Evolutionary conservation across 2,329 filamentous ascomycete genomes (phyloP), one percentile per base, ranked within the genome.

Genomic region (Penicillium sp.): DNA sequence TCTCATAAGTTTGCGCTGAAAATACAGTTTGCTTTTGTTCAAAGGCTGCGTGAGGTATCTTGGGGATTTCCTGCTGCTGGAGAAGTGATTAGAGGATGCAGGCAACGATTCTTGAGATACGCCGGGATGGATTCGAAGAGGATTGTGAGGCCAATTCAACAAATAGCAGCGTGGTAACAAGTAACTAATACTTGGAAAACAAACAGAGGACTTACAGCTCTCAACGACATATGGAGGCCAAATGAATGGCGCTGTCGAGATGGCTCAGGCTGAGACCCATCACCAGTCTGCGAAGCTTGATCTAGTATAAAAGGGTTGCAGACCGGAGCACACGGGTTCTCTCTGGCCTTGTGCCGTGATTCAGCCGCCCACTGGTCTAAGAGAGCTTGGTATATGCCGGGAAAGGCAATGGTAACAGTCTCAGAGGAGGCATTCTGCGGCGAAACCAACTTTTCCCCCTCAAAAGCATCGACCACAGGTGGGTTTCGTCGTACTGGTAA

Each of bases 341-440:
- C 29, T 18, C 21, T 33, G 18, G 18, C 10, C 14, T 52, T 36
- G 21, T 42, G 18, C 14, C 14, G 19, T 51, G 31, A 14, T 19
- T 47, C 29, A 50, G 45, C 51, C 3, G 23, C 21, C 57, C 61
- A 65, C 26, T 65, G 61, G 14, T 60, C 51, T 1, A 63, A 26
- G 13, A 61, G 31, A 16, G 56, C 61, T 11, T 56, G 59, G 18
- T 63, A 59, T 1, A 63, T 9, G 23, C 57, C 61, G 8, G 62
- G 62, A 21, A 64, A 65, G 10, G 60, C 61, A 43, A 65, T 48
- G 21, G 26, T 34, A 13, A 61, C 58, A 21, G 59, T 54, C 5
- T 47, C 54, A 21, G 62, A 61, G 23, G 43, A 37, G 19, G 51
- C 33, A 18, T 50, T 48, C 6, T 55, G 51, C 23, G 45, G 16